phyloP scores from a whole-genome alignment of 75 land plant species.

The Ceratopteris richardii region DNA sequence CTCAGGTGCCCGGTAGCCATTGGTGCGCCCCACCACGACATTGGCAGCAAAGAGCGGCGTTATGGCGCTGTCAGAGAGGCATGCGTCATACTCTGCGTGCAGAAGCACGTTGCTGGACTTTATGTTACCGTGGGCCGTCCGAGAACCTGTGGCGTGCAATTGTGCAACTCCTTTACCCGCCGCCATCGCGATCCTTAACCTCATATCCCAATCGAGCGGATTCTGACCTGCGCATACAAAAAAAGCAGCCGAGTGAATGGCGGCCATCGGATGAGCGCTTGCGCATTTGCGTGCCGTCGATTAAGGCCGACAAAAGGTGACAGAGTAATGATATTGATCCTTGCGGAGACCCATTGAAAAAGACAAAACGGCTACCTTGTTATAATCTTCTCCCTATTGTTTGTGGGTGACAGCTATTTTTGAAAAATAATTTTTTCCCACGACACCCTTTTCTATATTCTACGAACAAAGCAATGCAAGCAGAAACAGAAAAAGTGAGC shows the following conservation, averaged over 20 bases:
- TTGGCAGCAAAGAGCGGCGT: slow-evolving; percentile 45
- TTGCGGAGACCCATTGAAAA: too few species aligned
- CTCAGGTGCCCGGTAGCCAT: slow-evolving; percentile 88
- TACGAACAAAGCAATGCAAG: too few species aligned
- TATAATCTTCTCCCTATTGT: too few species aligned
- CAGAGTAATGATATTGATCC: too few species aligned
- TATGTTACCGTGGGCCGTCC: slow-evolving; percentile 64
- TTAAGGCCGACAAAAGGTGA: too few species aligned
- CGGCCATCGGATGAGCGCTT: too few species aligned
- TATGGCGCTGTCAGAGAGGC: slow-evolving; percentile 69
- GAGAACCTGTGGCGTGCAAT: slow-evolving; percentile 28
- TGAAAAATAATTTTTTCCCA: too few species aligned
- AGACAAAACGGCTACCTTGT: too few species aligned
- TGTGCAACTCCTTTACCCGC: slow-evolving; percentile 45
- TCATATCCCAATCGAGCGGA: slow-evolving; percentile 34
- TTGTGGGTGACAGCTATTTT: too few species aligned
- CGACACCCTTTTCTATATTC: too few species aligned
- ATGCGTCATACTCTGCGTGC: slow-evolving; percentile 59
- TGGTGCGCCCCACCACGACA: slow-evolving; percentile 49
- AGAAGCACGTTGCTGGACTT: slow-evolving; percentile 72
- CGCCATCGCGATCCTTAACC: slow-evolving; percentile 28
- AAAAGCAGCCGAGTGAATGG: not conserved
- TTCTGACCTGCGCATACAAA: slow-evolving; percentile 38
- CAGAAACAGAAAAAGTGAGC: too few species aligned
- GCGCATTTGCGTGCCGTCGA: too few species aligned